phyloP scores from a whole-genome alignment of 495 filamentous ascomycete species.

The Lasiosphaeris hirsuta region DNA sequence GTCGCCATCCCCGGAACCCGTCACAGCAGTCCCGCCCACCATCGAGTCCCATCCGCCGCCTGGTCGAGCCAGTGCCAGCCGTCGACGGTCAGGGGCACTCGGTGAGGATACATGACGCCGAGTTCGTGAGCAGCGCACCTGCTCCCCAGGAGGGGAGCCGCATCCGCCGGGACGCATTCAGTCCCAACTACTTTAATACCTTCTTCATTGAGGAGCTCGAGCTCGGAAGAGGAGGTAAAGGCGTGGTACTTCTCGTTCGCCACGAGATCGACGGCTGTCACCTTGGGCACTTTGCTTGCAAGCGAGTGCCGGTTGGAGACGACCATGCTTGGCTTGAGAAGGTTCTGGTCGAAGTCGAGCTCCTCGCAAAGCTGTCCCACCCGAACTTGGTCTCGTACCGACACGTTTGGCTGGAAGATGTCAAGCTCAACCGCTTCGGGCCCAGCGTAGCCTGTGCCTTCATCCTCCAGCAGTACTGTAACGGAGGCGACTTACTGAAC shows the following conservation, averaged over 20 bases:
- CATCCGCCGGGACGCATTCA: slow-evolving; percentile 83
- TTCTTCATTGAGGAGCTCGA: slow-evolving; percentile 88
- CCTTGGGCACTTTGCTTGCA: slow-evolving; percentile 90
- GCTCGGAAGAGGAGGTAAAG: slow-evolving; percentile 87
- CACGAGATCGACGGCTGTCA: slow-evolving; percentile 86
- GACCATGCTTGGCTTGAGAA: slow-evolving; percentile 96
- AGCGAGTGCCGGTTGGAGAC: slow-evolving; percentile 91
- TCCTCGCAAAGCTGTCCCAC: slow-evolving; percentile 86
- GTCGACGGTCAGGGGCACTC: slow-evolving; percentile 23
- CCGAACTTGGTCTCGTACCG: slow-evolving; percentile 96
- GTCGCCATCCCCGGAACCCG: slow-evolving; percentile 24
- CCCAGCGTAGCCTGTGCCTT: slow-evolving; percentile 93
- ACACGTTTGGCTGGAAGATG: slow-evolving; percentile 94
- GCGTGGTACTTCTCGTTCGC: slow-evolving; percentile 85
- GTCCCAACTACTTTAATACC: slow-evolving; percentile 81
- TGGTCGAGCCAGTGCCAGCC: slow-evolving; percentile 39
- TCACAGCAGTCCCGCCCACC: slow-evolving; percentile 32
- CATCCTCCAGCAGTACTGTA: slow-evolving; percentile 97
- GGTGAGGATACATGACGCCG: slow-evolving; percentile 35
- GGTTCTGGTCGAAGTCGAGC: slow-evolving; percentile 84
- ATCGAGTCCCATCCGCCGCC: slow-evolving; percentile 47
- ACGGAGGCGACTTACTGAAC: slow-evolving; percentile 83
- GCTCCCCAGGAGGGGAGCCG: slow-evolving; percentile 51
- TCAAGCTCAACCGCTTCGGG: slow-evolving; percentile 75
- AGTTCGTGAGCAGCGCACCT: slow-evolving; percentile 55